Percentiles rank a stretch among this genome's conserved stretches.
Conservation (phyloP, 139 green algal species). For the Zygnema circumcarinatum region DNA sequence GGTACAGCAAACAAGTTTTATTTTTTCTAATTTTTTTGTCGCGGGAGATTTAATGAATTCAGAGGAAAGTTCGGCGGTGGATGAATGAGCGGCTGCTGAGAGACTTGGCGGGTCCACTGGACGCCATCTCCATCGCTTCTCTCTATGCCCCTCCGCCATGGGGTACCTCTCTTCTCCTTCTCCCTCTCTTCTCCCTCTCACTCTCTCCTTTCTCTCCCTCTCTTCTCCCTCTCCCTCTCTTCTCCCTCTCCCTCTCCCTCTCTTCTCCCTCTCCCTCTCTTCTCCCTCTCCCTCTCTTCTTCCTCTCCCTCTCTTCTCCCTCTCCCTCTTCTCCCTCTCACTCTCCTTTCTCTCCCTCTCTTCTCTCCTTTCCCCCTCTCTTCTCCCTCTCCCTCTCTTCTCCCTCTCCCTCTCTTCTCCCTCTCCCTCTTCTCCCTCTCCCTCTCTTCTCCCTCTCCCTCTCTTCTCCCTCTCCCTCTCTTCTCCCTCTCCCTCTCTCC, state of each 20-base stretch:
- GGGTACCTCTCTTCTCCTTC: slow-evolving; percentile 32
- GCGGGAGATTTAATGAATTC: too few species aligned
- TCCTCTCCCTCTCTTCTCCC: neutral
- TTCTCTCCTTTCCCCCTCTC: neutral
- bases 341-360: neutral
- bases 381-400: neutral
- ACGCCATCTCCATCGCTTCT: slow-evolving; percentile 30
- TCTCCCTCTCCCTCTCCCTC: neutral
- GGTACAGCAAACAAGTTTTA: too few species aligned
- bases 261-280: neutral
- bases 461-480: neutral
- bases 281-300: slow-evolving; percentile 1
- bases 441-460: neutral
- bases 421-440: neutral
- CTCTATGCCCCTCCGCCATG: slow-evolving; percentile 57
- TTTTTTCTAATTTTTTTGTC: too few species aligned
- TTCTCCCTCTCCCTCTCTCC: neutral
- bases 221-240: neutral
- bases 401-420: neutral
- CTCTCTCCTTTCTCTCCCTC: slow-evolving; percentile 10
- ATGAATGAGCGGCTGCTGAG: slow-evolving; percentile 47
- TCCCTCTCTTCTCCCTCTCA: neutral
- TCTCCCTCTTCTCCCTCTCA: too few species aligned
- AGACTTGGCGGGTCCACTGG: slow-evolving; percentile 52
- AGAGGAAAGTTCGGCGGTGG: slow-evolving; percentile 42